Conservation (phyloP, 176 grass and related monocot species). For the Aegilops bicornis region DNA sequence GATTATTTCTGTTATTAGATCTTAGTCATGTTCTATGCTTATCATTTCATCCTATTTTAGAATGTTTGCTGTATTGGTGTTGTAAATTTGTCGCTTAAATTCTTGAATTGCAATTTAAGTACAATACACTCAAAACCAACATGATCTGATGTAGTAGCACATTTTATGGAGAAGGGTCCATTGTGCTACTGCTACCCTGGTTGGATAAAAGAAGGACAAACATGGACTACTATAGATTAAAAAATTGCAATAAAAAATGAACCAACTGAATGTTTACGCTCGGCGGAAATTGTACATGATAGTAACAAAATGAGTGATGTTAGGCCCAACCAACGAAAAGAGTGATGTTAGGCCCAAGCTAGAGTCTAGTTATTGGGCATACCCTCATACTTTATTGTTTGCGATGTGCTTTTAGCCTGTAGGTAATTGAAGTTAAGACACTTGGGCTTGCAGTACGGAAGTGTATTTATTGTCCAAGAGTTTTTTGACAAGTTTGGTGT, state of each 20-base stretch:
- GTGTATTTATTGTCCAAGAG: not conserved
- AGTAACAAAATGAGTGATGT: not conserved
- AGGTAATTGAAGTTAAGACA: not conserved
- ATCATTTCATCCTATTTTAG: conserved; percentile 1
- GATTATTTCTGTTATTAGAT: not conserved
- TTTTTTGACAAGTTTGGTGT: not conserved
- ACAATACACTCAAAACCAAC: not conserved
- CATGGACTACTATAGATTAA: not conserved
- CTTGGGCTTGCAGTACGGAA: not conserved
- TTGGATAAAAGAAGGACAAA: not conserved
- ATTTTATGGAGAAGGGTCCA: not conserved
- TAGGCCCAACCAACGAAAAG: not conserved
- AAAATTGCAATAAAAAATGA: not conserved
- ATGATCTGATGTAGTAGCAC: not conserved
- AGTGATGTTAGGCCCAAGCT: not conserved
- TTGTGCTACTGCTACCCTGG: not conserved
- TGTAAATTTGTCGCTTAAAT: not conserved
- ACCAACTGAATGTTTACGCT: not conserved
- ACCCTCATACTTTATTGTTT: not conserved
- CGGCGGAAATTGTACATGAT: not conserved
- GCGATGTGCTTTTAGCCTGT: not conserved
- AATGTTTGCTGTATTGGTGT: not conserved
- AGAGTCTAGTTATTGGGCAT: not conserved
- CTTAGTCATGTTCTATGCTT: not conserved
- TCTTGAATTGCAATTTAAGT: not conserved